Base-by-base conservation (phyloP, 2,329 filamentous ascomycete species). In the Trichocomaceae sp. region DNA sequence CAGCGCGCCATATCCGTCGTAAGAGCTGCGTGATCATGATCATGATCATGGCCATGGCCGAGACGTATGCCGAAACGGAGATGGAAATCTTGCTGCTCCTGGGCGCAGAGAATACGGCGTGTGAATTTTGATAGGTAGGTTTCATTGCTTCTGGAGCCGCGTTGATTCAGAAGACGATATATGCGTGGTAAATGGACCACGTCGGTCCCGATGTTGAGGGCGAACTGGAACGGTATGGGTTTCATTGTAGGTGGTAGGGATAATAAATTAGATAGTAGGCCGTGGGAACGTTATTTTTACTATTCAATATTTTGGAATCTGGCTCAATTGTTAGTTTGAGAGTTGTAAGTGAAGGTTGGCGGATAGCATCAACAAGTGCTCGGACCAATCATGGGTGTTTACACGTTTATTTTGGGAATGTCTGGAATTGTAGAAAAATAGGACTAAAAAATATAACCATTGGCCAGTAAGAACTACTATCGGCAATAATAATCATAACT, bases 191-290 rank as follows among this genome's bases (percentile, higher is more conserved):
- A 79, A 55, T 79, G 78, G 69, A 88, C 90, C 55, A 95, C 86
- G 67, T 95, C 90, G 47, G 83, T 92, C 56, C 90, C 90, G 51
- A 95, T 75, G 48, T 79, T 78, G 13, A 92, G 66, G 1, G 83
- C 76, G n/a, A 83, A 76, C 1, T 85, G 84, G 62, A 91, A 89
- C 0, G 69, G 69, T 6, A 61, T 3, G 62, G 61, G 59, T 68
- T 72, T 69, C 73, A 72, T 19, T 42, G 39, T 58, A 55, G 47
- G 23, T 31, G 44, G 19, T 41, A 19, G 15, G 13, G 37, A 15
- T 29, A 19, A 19, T 5, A 39, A 39, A 17, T 6, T 13, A 4
- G 6, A 15, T 1, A 39, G 13, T 4, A 7, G n/a, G n/a, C n/a
- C n/a, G n/a, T n/a, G n/a, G n/a, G n/a, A n/a, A 17, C n/a, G 35